These are phyloP conservation scores for Pestalotiopsis sp. DNA, from an alignment of 2,329 filamentous ascomycete species.

Conservation along the genomic window DNA sequence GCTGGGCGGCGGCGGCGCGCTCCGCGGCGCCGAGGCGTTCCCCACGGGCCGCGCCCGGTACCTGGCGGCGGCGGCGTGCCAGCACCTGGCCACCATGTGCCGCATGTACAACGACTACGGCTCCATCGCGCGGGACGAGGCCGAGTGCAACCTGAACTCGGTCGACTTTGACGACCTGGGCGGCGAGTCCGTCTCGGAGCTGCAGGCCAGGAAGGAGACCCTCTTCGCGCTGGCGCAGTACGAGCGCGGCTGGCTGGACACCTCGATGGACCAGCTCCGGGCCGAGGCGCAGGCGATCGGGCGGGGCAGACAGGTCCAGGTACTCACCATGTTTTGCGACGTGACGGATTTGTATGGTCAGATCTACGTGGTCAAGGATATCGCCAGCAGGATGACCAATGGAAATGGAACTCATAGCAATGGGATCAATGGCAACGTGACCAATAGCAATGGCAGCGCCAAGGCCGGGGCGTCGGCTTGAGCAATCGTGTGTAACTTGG, in stretches of 20 bases:
- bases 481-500: no score
- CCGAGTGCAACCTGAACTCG: background rate
- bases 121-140: background rate
- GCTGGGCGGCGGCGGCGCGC: background rate
- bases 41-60: slow-evolving; percentile 17
- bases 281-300: background rate
- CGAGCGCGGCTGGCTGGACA: background rate
- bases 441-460: no score
- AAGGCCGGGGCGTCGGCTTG: no score
- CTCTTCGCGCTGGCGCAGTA: background rate
- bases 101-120: slow-evolving; percentile 1
- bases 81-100: slow-evolving; percentile 12
- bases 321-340: background rate
- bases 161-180: background rate
- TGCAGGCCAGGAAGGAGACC: background rate
- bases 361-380: background rate
- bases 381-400: background rate
- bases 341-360: background rate
- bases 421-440: background rate
- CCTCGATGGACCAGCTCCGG: background rate
- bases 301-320: no score
- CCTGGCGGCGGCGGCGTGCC: slow-evolving; percentile 5
- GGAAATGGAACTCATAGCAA: background rate
- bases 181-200: background rate
- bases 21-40: background rate